Evolutionary conservation across 2,329 filamentous ascomycete species (phyloP).

Genomic region (Tolypocladium cylindrosporum): DNA sequence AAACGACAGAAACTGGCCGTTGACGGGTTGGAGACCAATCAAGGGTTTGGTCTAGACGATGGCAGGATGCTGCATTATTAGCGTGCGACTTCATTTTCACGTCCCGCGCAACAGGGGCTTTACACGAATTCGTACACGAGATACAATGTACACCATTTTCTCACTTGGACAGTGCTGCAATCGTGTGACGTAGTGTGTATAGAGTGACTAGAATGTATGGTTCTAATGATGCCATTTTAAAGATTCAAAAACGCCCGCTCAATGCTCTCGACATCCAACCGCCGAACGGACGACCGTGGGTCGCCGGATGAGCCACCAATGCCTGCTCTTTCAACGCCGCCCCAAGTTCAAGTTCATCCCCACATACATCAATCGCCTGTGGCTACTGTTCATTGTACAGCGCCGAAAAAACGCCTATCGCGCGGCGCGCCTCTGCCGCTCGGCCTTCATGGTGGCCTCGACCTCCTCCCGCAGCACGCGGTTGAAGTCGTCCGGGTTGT

Average conservation of each 20-base stretch:
- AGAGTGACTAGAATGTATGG: not conserved
- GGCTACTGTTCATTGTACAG: no score
- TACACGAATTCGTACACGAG: not conserved
- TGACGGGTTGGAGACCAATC: not conserved
- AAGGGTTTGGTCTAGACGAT: not conserved
- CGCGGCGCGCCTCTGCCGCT: constrained; percentile 13
- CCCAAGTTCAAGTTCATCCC: not conserved
- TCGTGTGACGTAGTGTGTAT: not conserved
- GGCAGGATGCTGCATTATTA: not conserved
- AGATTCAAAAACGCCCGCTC: not conserved
- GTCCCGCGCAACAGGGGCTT: not conserved
- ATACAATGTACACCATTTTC: not conserved
- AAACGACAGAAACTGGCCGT: not conserved
- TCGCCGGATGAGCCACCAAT: not conserved
- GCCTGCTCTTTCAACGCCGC: not conserved
- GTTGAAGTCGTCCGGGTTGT: constrained; percentile 51
- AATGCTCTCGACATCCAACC: not conserved
- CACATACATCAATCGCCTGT: no score
- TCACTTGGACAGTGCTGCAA: not conserved
- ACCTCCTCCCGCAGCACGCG: constrained; percentile 41
- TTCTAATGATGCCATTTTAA: not conserved
- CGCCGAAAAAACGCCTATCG: not conserved
- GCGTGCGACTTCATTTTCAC: not conserved
- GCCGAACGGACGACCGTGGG: not conserved
- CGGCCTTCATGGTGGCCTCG: constrained; percentile 32